Evolutionary conservation across 257 asterid genomes (phyloP).

Genomic region (Verbascum thapsus): DNA sequence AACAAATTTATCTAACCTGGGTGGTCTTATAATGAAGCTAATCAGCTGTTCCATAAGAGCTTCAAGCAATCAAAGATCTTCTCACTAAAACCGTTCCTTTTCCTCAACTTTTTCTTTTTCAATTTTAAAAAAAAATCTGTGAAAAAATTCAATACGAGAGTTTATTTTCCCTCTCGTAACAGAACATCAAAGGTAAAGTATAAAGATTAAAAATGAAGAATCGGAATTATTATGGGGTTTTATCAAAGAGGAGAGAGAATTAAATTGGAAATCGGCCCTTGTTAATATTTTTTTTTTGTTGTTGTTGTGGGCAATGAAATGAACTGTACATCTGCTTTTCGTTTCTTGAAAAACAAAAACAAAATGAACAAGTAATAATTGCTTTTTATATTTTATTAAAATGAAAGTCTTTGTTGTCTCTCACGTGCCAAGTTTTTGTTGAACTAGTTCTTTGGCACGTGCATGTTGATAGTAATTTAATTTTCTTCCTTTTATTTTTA

Average conservation of each 20-base stretch:
- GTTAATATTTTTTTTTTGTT: not conserved
- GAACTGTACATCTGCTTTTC: not conserved
- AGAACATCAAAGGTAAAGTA: slow-evolving; percentile 10
- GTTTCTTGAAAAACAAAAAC: slow-evolving; percentile 6
- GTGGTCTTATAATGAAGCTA: slow-evolving; percentile 67
- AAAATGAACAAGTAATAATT: not conserved
- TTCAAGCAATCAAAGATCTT: slow-evolving; percentile 39
- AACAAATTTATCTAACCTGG: slow-evolving; percentile 46
- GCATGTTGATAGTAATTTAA: not conserved
- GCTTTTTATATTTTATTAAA: not conserved
- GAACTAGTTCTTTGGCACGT: slow-evolving; percentile 14
- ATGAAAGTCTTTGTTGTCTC: not conserved
- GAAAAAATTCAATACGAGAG: not conserved
- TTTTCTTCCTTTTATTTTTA: not conserved
- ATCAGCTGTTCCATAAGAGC: slow-evolving; percentile 63
- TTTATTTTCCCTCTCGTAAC: slow-evolving; percentile 4
- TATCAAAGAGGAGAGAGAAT: not conserved
- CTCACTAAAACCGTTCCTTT: not conserved
- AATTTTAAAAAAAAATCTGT: not conserved
- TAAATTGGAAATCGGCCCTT: slow-evolving; percentile 30
- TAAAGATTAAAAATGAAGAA: slow-evolving; percentile 1
- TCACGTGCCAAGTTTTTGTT: slow-evolving; percentile 22
- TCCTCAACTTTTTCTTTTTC: slow-evolving; percentile 7
- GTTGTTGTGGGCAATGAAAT: slow-evolving; percentile 6
- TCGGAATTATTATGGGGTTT: not conserved